Evolutionary conservation across 805 yeast species (phyloP).

Genomic region (Yarrowia sp.): DNA sequence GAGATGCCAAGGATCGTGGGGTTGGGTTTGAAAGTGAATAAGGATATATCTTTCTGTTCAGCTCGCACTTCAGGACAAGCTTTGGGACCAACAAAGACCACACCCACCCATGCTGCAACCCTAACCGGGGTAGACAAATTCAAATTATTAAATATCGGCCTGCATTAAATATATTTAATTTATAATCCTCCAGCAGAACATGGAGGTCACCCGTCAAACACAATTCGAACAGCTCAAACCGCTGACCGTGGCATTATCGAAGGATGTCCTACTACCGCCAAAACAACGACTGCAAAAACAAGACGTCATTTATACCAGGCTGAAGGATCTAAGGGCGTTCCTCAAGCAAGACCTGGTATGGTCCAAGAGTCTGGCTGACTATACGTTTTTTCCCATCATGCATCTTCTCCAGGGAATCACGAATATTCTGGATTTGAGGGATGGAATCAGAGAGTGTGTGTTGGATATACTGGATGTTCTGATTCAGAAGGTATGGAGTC

Average conservation of each 20-base stretch:
- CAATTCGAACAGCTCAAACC: constrained; percentile 6
- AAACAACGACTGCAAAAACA: constrained; percentile 13
- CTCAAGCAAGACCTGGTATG: background rate
- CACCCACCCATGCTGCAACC: background rate
- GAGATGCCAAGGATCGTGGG: constrained; percentile 15
- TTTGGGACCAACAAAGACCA: no score
- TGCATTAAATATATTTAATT: background rate
- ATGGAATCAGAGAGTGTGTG: constrained; percentile 10
- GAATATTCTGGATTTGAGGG: background rate
- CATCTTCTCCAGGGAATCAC: constrained; percentile 29
- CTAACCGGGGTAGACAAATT: constrained; percentile 11
- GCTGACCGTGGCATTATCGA: background rate
- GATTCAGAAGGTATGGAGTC: background rate
- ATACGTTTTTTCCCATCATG: constrained; percentile 26
- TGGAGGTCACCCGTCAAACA: background rate
- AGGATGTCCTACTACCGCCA: background rate
- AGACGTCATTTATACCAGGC: background rate
- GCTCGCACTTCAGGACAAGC: background rate
- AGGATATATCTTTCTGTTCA: no score
- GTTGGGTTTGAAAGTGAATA: background rate
- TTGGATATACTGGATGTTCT: background rate
- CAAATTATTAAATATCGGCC: background rate
- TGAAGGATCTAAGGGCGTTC: background rate
- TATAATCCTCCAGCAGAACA: background rate
- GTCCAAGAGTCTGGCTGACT: constrained; percentile 25